Conservation (phyloP, 2,329 filamentous ascomycete species). For the Westerdykella ornata region DNA sequence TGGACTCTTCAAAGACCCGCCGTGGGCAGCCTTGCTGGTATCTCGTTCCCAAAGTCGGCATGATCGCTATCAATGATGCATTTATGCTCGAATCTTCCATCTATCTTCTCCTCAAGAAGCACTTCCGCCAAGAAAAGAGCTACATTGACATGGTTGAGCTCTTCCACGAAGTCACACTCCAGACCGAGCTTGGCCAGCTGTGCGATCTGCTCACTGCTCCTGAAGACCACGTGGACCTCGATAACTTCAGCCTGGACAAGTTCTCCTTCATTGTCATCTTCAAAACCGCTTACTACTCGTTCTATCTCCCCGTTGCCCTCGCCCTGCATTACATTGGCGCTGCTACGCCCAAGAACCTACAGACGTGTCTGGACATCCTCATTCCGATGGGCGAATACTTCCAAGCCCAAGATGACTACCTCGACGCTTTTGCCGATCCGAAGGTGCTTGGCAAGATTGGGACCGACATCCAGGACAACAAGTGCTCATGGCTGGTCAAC, state of each 20-base stretch:
- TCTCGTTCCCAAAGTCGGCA: constrained; percentile 77
- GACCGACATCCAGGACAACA: constrained; percentile 98
- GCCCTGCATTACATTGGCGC: constrained; percentile 79
- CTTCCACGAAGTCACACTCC: constrained; percentile 89
- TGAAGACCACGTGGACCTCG: constrained; percentile 84
- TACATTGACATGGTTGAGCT: constrained; percentile 92
- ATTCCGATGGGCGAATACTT: constrained; percentile 99
- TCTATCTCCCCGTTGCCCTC: constrained; percentile 93
- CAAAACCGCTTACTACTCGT: constrained; percentile 99
- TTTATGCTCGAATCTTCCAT: constrained; percentile 92
- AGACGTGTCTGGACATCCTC: constrained; percentile 82
- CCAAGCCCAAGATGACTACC: constrained; percentile 97
- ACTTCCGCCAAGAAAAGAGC: constrained; percentile 78
- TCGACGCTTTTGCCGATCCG: constrained; percentile 93
- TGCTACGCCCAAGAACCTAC: constrained; percentile 81
- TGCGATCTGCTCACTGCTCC: constrained; percentile 94
- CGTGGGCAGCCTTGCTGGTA: constrained; percentile 97
- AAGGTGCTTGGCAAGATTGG: constrained; percentile 96
- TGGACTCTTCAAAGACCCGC: constrained; percentile 92
- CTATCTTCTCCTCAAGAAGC: constrained; percentile 86
- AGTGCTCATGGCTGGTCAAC: constrained; percentile 98
- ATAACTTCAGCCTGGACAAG: constrained; percentile 93
- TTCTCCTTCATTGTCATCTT: constrained; percentile 98
- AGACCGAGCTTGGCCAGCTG: constrained; percentile 92
- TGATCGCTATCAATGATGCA: constrained; percentile 96